Evolutionary conservation across 169 alveolate genomes (phyloP).

Genomic region (Neospora caninum): DNA sequence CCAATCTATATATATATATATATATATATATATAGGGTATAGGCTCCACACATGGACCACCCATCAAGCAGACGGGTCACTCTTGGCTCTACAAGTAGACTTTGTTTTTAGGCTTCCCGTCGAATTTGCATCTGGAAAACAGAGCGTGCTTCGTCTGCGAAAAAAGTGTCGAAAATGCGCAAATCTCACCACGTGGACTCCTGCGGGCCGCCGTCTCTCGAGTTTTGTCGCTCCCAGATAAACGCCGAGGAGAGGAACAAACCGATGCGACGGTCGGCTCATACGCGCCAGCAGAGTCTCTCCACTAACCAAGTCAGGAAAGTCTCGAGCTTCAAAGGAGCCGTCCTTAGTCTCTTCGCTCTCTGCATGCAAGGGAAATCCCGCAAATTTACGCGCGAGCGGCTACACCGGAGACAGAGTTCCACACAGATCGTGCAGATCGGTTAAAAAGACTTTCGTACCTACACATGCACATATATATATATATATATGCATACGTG

Average conservation of each 20-base stretch:
- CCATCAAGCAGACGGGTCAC: not conserved
- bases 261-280: not conserved
- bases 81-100: not conserved
- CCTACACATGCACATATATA: too few relatives aligned
- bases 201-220: not conserved
- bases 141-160: too few relatives aligned
- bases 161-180: not conserved
- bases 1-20: not conserved
- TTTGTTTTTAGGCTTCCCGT: not conserved
- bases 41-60: not conserved
- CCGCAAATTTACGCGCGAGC: too few relatives aligned
- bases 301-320: not conserved
- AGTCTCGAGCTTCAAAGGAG: not conserved
- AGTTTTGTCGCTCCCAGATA: not conserved
- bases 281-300: not conserved
- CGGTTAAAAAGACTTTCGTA: too few relatives aligned
- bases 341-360: not conserved
- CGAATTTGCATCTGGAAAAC: not conserved
- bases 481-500: too few relatives aligned
- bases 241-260: constrained; percentile 48
- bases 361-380: not conserved
- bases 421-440: too few relatives aligned
- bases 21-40: not conserved
- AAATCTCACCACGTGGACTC: not conserved
- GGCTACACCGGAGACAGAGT: too few relatives aligned